Evolutionary conservation across 768 basidiomycete species (phyloP).

Genomic region (Cantharellus anzutake): DNA sequence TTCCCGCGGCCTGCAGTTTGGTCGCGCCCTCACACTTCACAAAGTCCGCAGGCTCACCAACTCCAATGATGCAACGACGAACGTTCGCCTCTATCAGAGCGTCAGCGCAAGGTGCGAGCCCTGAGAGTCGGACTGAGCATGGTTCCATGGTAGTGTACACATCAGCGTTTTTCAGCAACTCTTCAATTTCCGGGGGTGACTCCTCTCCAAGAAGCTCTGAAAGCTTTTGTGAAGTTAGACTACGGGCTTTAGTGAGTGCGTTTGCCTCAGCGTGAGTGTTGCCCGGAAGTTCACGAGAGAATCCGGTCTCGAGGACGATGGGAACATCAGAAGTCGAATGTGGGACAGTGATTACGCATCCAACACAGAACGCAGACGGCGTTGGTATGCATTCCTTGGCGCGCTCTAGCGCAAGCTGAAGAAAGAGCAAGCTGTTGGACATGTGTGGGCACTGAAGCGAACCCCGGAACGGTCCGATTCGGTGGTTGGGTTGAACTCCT

Average conservation of each 20-base stretch:
- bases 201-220: conserved; percentile 20
- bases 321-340: conserved; percentile 25
- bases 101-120: conserved; percentile 69
- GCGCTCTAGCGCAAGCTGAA: conserved; percentile 48
- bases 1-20: conserved; percentile 46
- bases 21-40: conserved; percentile 79
- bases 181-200: conserved; percentile 20
- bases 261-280: conserved; percentile 98
- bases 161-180: conserved; percentile 41
- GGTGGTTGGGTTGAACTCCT: no score
- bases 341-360: conserved; percentile 38
- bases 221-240: conserved; percentile 28
- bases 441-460: no score
- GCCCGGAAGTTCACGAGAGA: conserved; percentile 77
- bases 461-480: no score
- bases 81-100: conserved; percentile 57
- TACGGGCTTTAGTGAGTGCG: conserved; percentile 52
- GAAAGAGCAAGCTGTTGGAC: no score
- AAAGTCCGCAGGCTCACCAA: conserved; percentile 83
- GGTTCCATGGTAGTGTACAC: conserved; percentile 96
- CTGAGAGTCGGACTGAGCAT: conserved; percentile 77
- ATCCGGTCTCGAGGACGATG: conserved; percentile 55
- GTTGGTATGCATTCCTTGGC: conserved; percentile 51
- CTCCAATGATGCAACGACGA: conserved; percentile 69
- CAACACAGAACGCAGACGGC: conserved; percentile 79